A percentile compares a stretch with the other conserved stretches of the same genome.
Evolutionary conservation across 2,329 filamentous ascomycete species (phyloP).

Genomic region (Colletotrichum tanaceti): DNA sequence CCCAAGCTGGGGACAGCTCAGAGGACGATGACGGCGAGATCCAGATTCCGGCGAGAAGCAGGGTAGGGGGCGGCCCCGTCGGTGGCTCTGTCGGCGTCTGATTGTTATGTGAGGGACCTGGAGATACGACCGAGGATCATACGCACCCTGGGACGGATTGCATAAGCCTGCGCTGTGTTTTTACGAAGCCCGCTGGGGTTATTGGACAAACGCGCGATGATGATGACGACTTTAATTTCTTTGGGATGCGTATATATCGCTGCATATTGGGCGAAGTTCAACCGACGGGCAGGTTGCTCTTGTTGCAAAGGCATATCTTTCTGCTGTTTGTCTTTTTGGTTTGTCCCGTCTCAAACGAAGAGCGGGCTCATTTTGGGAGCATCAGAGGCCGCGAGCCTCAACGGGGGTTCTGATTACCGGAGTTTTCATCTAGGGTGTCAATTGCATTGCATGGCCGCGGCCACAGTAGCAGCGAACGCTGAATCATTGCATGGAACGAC

Average conservation of each 20-base stretch:
- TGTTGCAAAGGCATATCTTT: conserved; percentile 11
- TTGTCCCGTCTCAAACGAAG: not conserved
- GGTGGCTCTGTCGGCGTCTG: conserved; percentile 23
- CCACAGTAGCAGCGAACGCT: conserved; percentile 6
- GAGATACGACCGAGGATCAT: too few relatives aligned
- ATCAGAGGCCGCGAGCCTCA: conserved; percentile 7
- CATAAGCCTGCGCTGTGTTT: conserved; percentile 3
- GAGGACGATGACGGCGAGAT: conserved; percentile 69
- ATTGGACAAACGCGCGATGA: conserved; percentile 17
- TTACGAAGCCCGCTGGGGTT: not conserved
- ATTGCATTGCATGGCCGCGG: conserved; percentile 27
- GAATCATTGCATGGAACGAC: not conserved
- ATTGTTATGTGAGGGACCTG: not conserved
- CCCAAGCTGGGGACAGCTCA: conserved; percentile 63
- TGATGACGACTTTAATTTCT: conserved; percentile 31
- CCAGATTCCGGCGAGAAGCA: conserved; percentile 54
- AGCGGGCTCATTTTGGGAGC: conserved; percentile 12
- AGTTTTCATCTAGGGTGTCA: conserved; percentile 14
- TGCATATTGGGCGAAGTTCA: conserved; percentile 17
- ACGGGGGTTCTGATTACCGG: conserved; percentile 2
- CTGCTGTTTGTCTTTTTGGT: not conserved
- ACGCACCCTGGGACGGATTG: not conserved
- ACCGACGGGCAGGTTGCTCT: conserved; percentile 1
- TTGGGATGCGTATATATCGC: conserved; percentile 28
- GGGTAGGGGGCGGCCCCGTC: conserved; percentile 44